Evolutionary conservation across 176 grass and related monocot genomes (phyloP).

Genomic region (Poa pratensis): DNA sequence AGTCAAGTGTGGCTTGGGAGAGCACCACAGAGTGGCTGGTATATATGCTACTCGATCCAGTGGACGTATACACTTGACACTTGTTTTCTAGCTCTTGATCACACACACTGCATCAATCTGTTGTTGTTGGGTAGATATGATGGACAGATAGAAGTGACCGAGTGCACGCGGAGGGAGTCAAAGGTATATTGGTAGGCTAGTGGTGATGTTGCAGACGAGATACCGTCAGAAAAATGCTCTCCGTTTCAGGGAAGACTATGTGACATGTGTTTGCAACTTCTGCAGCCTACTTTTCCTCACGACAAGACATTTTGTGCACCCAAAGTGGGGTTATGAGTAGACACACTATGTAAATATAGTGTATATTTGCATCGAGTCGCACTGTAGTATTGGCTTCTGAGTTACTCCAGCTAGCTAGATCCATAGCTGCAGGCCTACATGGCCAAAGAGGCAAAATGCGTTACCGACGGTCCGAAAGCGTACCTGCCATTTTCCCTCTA

Average conservation of each 20-base stretch:
- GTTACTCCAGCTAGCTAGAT: slow-evolving; percentile 42
- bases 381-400: slow-evolving; percentile 39
- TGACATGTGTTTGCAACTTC: slow-evolving; percentile 47
- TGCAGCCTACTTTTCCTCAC: slow-evolving; percentile 22
- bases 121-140: background rate
- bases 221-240: slow-evolving; percentile 36
- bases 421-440: slow-evolving; percentile 3
- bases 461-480: slow-evolving; percentile 46
- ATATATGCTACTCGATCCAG: background rate
- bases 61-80: background rate
- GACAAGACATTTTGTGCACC: slow-evolving; percentile 39
- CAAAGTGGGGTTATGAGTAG: background rate
- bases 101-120: no score
- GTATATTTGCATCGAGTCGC: background rate
- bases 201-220: slow-evolving; percentile 48
- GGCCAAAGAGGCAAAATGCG: slow-evolving; percentile 40
- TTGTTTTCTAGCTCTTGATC: no score
- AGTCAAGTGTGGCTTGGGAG: background rate
- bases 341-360: background rate
- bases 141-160: background rate
- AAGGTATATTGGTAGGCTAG: background rate
- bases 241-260: slow-evolving; percentile 45
- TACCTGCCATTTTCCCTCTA: background rate
- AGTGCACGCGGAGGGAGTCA: slow-evolving; percentile 14
- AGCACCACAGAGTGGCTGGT: background rate